phyloP scores from a whole-genome alignment of 208 protist genomes.

The Trypanosoma avium region DNA sequence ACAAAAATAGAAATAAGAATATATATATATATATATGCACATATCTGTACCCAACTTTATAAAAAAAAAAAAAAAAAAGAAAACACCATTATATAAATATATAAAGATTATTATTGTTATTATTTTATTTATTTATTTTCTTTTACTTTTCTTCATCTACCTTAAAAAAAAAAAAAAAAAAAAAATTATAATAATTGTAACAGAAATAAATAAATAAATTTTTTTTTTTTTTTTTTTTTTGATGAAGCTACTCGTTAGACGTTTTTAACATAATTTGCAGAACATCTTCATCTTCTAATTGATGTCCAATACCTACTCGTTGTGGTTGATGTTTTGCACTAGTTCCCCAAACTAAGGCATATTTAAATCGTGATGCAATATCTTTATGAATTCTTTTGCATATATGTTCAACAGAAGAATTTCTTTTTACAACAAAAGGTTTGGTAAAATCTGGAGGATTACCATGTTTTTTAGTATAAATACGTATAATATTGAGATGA shows the following conservation, averaged over 20 bases:
- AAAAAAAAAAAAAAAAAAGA: conserved; percentile 23
- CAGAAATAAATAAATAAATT: neutral
- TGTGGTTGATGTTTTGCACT: conserved; percentile 96
- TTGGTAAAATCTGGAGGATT: conserved; percentile 94
- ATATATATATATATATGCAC: too few relatives aligned
- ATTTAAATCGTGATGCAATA: conserved; percentile 92
- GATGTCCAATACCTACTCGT: conserved; percentile 92
- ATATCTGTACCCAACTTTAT: too few relatives aligned
- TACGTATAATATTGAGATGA: conserved; percentile 95
- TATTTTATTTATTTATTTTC: too few relatives aligned
- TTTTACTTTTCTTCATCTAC: neutral
- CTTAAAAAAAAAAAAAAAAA: conserved; percentile 17
- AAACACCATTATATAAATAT: neutral
- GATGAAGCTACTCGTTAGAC: conserved; percentile 88
- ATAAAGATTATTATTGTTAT: too few relatives aligned
- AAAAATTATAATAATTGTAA: neutral
- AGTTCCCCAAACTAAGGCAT: conserved; percentile 94
- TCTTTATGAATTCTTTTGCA: conserved; percentile 95
- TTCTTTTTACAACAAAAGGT: conserved; percentile 91
- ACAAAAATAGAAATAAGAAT: neutral
- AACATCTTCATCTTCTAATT: conserved; percentile 90
- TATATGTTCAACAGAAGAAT: conserved; percentile 90
- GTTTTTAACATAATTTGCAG: conserved; percentile 91
- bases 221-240: neutral
- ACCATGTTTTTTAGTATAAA: conserved; percentile 97